Evolutionary conservation across 139 green algal genomes (phyloP).

Genomic region (Micractinium sp.): DNA sequence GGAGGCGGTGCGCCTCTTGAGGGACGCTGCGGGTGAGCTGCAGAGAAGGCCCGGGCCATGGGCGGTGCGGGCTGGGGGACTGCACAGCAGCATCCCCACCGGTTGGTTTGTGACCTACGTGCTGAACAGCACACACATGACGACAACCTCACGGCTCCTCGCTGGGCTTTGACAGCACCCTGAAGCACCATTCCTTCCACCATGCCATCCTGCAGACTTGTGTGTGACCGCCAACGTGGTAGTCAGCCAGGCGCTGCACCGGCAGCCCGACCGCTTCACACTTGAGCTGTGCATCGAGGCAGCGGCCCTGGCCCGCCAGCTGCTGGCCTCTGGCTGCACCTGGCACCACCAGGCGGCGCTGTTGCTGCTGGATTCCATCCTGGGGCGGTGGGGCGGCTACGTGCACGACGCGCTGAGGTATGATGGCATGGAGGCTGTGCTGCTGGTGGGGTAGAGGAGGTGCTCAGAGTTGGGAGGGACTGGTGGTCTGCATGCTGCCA

Average conservation of each 20-base stretch:
- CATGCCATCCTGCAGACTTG: not conserved
- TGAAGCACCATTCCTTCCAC: not conserved
- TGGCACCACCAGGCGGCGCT: conserved; percentile 8
- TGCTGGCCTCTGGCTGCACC: not conserved
- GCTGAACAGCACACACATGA: no score
- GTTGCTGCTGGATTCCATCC: conserved; percentile 10
- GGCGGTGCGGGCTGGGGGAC: not conserved
- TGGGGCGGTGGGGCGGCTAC: conserved; percentile 19
- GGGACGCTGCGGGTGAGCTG: not conserved
- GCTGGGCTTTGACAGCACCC: not conserved
- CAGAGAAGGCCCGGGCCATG: not conserved
- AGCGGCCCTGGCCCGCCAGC: not conserved
- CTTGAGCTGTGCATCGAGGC: conserved; percentile 4
- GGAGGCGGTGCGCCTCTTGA: not conserved
- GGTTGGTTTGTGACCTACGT: no score
- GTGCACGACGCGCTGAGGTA: not conserved
- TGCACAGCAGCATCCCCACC: not conserved
- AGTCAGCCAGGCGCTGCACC: not conserved
- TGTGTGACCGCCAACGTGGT: not conserved
- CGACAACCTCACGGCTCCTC: no score
- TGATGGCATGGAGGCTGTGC: not conserved
- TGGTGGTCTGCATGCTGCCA: not conserved
- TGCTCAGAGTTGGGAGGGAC: not conserved
- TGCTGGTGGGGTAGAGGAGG: not conserved
- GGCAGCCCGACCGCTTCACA: conserved; percentile 13